These are phyloP conservation scores for Wolfiporia cocos DNA, from an alignment of 1,284 basidiomycete species.

Conservation along the genomic window DNA sequence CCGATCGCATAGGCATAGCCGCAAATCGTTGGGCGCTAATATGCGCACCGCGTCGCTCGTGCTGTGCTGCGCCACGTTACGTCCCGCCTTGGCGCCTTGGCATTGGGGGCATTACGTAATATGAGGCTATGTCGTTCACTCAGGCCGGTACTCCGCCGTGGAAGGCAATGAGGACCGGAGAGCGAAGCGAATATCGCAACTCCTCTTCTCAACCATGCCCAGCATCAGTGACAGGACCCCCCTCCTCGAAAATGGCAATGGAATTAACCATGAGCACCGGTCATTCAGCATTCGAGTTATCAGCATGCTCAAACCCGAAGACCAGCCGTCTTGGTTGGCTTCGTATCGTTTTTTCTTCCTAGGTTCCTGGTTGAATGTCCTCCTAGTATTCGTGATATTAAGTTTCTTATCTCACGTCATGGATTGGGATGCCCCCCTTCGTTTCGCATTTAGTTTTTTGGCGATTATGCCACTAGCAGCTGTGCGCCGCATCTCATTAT, in stretches of 20 bases:
- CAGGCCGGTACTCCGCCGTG: not conserved
- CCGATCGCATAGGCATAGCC: no score
- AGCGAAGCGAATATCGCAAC: no score
- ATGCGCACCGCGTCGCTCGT: no score
- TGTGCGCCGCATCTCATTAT: slow-evolving; percentile 30
- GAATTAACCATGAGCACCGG: slow-evolving; percentile 13
- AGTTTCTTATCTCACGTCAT: slow-evolving; percentile 55
- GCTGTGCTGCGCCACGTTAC: no score
- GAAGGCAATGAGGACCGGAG: not conserved
- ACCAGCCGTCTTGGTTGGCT: slow-evolving; percentile 52
- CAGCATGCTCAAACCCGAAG: slow-evolving; percentile 46
- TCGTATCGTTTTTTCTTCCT: slow-evolving; percentile 69
- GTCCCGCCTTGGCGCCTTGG: no score
- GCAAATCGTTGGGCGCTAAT: no score
- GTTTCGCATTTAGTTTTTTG: slow-evolving; percentile 82
- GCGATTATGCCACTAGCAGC: slow-evolving; percentile 87
- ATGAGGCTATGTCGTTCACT: not conserved
- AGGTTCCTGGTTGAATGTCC: slow-evolving; percentile 69
- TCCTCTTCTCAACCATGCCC: slow-evolving; percentile 23
- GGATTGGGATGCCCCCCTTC: slow-evolving; percentile 75
- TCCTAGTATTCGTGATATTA: slow-evolving; percentile 58
- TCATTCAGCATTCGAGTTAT: slow-evolving; percentile 34
- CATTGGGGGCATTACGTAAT: slow-evolving; percentile 1
- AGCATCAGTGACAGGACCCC: slow-evolving; percentile 29
- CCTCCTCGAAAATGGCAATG: slow-evolving; percentile 37